Conservation (phyloP, 768 basidiomycete genomes). For the Dioszegia hungarica region DNA sequence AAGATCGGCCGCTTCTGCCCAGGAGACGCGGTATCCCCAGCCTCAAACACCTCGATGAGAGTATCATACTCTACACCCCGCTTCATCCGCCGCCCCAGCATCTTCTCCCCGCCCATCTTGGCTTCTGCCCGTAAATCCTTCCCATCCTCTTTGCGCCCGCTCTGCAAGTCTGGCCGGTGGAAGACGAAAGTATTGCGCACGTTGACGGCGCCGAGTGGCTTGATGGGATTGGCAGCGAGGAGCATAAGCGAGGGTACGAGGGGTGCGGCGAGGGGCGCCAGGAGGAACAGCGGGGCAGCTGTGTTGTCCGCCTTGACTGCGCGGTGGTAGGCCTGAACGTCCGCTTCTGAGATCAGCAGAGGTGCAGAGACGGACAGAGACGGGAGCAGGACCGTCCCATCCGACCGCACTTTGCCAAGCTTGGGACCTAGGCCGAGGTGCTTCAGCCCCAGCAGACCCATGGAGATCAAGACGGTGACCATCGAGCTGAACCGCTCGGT, state of each 20-base stretch:
- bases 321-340: background rate
- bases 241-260: slow-evolving; percentile 16
- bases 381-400: background rate
- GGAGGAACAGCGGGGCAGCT: slow-evolving; percentile 6
- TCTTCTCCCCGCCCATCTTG: background rate
- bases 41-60: background rate
- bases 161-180: background rate
- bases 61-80: slow-evolving; percentile 5
- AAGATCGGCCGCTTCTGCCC: background rate
- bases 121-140: background rate
- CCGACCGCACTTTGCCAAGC: background rate
- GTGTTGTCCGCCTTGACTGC: background rate
- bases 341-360: background rate
- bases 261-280: slow-evolving; percentile 17
- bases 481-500: background rate
- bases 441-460: background rate
- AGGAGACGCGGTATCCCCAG: background rate
- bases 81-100: background rate
- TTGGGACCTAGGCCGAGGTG: background rate
- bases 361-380: background rate
- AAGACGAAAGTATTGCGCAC: slow-evolving; percentile 17
- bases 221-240: slow-evolving; percentile 12
- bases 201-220: slow-evolving; percentile 25
- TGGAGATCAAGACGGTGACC: background rate
- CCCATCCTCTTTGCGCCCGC: background rate